phyloP scores from a whole-genome alignment of 2,329 filamentous ascomycete genomes.

The Zymoseptoria passerinii region DNA sequence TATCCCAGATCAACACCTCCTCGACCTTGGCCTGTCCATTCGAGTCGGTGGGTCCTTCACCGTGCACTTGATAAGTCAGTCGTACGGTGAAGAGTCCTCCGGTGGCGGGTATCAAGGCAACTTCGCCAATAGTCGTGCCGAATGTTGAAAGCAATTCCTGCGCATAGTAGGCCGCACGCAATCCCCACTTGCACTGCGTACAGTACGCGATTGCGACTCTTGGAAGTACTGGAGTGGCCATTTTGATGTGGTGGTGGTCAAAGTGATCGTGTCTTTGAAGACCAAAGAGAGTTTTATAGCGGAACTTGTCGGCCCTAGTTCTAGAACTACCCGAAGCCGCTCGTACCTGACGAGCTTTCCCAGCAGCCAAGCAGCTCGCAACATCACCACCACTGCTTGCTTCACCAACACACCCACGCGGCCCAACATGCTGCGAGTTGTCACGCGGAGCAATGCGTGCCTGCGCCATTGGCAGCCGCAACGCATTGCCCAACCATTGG shows the following conservation, averaged over 20 bases:
- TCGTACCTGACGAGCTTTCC: neutral
- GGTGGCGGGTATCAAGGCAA: constrained; percentile 75
- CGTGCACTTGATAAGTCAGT: constrained; percentile 38
- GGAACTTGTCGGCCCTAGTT: neutral
- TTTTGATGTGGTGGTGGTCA: neutral
- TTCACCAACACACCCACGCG: neutral
- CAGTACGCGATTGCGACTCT: constrained; percentile 84
- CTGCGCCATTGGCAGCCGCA: neutral
- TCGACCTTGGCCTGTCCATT: constrained; percentile 17
- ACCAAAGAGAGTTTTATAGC: neutral
- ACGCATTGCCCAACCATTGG: neutral
- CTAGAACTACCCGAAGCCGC: neutral
- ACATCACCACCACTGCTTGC: neutral
- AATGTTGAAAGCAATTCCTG: constrained; percentile 96
- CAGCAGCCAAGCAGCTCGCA: neutral
- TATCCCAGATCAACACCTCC: constrained; percentile 70
- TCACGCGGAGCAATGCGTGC: constrained; percentile 13
- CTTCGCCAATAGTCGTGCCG: constrained; percentile 70
- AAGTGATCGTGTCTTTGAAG: neutral
- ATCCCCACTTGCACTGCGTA: constrained; percentile 56
- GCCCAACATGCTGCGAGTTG: constrained; percentile 17
- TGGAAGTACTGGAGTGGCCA: constrained; percentile 42
- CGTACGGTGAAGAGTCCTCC: constrained; percentile 76
- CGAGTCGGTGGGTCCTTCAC: neutral
- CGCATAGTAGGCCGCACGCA: constrained; percentile 56